Conservation (phyloP, 345 rosid species). For the Laguncularia racemosa region DNA sequence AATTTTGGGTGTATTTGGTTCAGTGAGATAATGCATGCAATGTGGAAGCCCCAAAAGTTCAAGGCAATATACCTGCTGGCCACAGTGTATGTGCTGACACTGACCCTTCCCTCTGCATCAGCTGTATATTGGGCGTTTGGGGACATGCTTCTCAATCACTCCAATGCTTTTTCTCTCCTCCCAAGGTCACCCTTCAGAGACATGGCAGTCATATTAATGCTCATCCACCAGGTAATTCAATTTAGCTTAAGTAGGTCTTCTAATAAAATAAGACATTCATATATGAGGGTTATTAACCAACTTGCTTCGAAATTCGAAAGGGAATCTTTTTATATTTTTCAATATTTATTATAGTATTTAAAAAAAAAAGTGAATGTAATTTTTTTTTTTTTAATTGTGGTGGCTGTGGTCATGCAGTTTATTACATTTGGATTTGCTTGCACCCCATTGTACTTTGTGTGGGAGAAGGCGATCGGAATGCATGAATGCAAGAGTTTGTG, state of each 20-base stretch:
- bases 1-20: not conserved
- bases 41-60: slow-evolving; percentile 99
- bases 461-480: slow-evolving; percentile 98
- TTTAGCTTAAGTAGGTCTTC: no score
- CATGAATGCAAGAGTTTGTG: slow-evolving; percentile 93
- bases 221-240: slow-evolving; percentile 68
- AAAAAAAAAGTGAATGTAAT: no score
- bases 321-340: no score
- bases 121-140: slow-evolving; percentile 99
- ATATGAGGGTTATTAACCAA: no score
- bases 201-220: slow-evolving; percentile 92
- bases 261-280: no score
- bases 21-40: slow-evolving; percentile 99
- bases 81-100: slow-evolving; percentile 78
- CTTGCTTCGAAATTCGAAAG: no score
- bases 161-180: slow-evolving; percentile 92
- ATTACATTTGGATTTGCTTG: slow-evolving; percentile 97
- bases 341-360: no score
- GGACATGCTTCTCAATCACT: slow-evolving; percentile 88
- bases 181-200: slow-evolving; percentile 66
- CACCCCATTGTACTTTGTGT: slow-evolving; percentile 91
- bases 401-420: slow-evolving; percentile 33
- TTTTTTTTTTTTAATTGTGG: not conserved
- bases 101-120: slow-evolving; percentile 88
- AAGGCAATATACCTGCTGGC: slow-evolving; percentile 86